These are phyloP conservation scores for Microthyrium microscopicum DNA, from an alignment of 2,329 filamentous ascomycete genomes.

Conservation along the genomic window DNA sequence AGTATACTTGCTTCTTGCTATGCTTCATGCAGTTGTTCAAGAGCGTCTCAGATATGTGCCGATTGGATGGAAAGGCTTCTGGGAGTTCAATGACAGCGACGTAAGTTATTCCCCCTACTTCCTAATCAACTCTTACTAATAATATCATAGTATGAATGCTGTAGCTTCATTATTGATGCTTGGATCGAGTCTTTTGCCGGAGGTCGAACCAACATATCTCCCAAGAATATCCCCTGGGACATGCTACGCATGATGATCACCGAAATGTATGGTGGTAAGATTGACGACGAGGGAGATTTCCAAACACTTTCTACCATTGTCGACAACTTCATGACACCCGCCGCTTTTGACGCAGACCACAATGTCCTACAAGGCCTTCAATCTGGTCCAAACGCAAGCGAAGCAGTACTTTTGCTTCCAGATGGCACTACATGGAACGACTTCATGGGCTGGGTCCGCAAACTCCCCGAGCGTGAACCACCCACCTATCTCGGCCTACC, in stretches of 20 bases:
- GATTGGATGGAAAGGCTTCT: conserved; percentile 95
- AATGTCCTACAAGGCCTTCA: conserved; percentile 55
- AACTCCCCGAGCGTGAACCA: conserved; percentile 83
- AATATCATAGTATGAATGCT: conserved; percentile 74
- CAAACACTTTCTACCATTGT: conserved; percentile 57
- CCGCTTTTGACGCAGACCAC: conserved; percentile 84
- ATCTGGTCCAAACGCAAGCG: conserved; percentile 33
- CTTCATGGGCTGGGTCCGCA: conserved; percentile 83
- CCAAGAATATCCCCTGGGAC: conserved; percentile 88
- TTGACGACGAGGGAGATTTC: conserved; percentile 82
- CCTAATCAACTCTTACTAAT: conserved; percentile 6
- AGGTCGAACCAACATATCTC: conserved; percentile 81
- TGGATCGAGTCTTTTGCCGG: conserved; percentile 77
- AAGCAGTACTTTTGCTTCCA: conserved; percentile 55
- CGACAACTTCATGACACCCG: conserved; percentile 59
- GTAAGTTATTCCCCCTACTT: conserved; percentile 41
- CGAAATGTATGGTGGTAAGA: conserved; percentile 95
- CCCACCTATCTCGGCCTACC: conserved; percentile 89
- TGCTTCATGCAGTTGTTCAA: conserved; percentile 90
- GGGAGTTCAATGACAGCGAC: conserved; percentile 99
- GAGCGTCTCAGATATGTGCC: conserved; percentile 90
- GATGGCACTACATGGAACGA: conserved; percentile 67
- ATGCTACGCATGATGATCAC: conserved; percentile 81
- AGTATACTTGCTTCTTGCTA: conserved; percentile 79
- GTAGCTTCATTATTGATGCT: conserved; percentile 83